These are phyloP conservation scores for Torulaspora globosa DNA, from an alignment of 1,139 yeast species.

Conservation along the genomic window DNA sequence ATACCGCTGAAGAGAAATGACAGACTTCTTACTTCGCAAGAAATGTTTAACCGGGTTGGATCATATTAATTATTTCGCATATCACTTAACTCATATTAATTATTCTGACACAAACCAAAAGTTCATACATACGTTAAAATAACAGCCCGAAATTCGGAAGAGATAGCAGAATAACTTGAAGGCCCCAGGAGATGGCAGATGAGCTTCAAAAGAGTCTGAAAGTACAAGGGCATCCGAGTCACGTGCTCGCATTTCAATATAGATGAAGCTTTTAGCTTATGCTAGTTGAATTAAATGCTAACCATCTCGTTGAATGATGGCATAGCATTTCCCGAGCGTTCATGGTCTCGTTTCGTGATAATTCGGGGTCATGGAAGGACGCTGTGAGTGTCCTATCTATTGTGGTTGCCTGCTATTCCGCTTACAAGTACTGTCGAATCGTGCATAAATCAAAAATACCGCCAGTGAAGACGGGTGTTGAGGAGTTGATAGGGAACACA, in stretches of 20 bases:
- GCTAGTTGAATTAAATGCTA: no score
- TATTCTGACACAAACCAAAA: background rate
- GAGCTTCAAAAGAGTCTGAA: no score
- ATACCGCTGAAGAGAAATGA: conserved; percentile 8
- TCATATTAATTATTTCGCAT: background rate
- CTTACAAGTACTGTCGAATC: conserved; percentile 15
- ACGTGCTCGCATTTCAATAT: background rate
- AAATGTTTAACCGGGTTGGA: conserved; percentile 1
- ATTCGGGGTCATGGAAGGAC: conserved; percentile 17
- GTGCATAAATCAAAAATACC: conserved; percentile 5
- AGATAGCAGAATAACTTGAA: no score
- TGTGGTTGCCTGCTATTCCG: conserved; percentile 17
- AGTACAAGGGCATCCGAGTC: no score
- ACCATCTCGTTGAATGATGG: background rate
- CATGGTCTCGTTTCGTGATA: background rate
- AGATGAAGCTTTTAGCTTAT: background rate
- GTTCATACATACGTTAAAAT: no score
- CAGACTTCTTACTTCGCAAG: background rate
- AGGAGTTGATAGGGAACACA: conserved; percentile 80
- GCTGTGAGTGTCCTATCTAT: conserved; percentile 16
- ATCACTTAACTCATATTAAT: background rate
- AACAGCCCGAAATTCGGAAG: no score
- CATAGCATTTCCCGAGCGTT: background rate
- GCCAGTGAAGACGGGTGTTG: conserved; percentile 42
- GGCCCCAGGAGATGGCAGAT: no score